Conservation (phyloP, 2,329 filamentous ascomycete genomes). For the Cladophialophora yegresii region DNA sequence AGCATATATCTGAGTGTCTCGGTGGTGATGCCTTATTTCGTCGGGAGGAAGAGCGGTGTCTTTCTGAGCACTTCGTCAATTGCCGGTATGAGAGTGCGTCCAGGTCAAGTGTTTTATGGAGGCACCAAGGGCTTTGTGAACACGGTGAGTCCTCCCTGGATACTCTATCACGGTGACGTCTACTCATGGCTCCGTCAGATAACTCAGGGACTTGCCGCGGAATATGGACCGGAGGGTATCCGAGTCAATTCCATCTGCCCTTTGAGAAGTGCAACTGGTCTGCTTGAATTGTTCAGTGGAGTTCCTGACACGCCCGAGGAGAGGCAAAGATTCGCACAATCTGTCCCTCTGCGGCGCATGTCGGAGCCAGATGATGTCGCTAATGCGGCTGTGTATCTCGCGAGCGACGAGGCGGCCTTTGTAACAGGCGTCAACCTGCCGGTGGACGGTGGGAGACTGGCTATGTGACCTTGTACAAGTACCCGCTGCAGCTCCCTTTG, state of each 20-base stretch:
- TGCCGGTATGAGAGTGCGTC: constrained; percentile 23
- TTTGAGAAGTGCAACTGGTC: constrained; percentile 62
- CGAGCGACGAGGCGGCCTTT: constrained; percentile 70
- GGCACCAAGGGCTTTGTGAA: constrained; percentile 67
- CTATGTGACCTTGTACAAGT: not conserved
- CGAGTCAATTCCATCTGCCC: constrained; percentile 72
- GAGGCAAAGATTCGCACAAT: constrained; percentile 44
- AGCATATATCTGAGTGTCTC: constrained; percentile 28
- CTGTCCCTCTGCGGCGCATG: constrained; percentile 48
- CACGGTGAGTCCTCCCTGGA: constrained; percentile 50
- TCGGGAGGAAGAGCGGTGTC: constrained; percentile 21
- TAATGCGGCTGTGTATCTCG: constrained; percentile 69
- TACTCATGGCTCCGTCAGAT: constrained; percentile 9
- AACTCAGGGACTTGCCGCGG: constrained; percentile 60
- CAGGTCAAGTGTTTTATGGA: constrained; percentile 45
- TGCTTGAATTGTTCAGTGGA: constrained; percentile 49
- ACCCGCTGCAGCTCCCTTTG: not conserved
- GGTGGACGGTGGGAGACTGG: constrained; percentile 42
- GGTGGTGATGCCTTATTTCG: constrained; percentile 24
- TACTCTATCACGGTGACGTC: not conserved
- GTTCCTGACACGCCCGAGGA: constrained; percentile 50
- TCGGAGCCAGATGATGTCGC: constrained; percentile 63
- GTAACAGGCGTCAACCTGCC: constrained; percentile 55
- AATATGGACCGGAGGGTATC: constrained; percentile 71
- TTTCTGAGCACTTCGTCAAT: constrained; percentile 30